phyloP scores from a whole-genome alignment of 2,329 filamentous ascomycete species.

The Leptographium procerum region DNA sequence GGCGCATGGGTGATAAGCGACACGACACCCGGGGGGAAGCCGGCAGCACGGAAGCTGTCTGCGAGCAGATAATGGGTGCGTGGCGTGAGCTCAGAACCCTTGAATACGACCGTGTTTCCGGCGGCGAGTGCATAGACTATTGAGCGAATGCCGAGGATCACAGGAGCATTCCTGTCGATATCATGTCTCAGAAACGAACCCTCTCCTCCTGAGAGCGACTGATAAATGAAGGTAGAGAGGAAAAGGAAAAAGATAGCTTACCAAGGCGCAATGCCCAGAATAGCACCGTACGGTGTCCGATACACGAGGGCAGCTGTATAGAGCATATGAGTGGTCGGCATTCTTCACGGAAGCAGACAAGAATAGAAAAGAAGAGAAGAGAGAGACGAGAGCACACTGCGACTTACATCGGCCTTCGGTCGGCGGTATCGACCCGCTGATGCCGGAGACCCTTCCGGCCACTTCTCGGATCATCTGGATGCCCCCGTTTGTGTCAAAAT shows the following conservation, averaged over 20 bases:
- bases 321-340: too few species aligned
- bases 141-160: constrained; percentile 40
- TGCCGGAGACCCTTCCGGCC: too few species aligned
- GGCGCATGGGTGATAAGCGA: constrained; percentile 60
- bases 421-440: too few species aligned
- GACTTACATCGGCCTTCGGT: too few species aligned
- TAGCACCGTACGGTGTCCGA: constrained; percentile 72
- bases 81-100: constrained; percentile 58
- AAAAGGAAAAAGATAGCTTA: constrained; percentile 24
- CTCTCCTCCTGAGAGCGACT: too few species aligned
- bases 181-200: neutral
- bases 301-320: too few species aligned
- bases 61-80: constrained; percentile 51
- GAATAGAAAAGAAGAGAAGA: too few species aligned
- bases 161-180: constrained; percentile 40
- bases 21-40: constrained; percentile 62
- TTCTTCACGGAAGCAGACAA: too few species aligned
- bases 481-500: too few species aligned
- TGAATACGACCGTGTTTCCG: constrained; percentile 67
- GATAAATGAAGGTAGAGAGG: neutral
- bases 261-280: constrained; percentile 74
- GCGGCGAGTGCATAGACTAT: constrained; percentile 58
- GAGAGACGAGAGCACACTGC: too few species aligned
- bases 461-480: too few species aligned
- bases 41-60: constrained; percentile 58